Base-by-base conservation (phyloP, 2,329 filamentous ascomycete genomes). In the Trichothecium roseum region DNA sequence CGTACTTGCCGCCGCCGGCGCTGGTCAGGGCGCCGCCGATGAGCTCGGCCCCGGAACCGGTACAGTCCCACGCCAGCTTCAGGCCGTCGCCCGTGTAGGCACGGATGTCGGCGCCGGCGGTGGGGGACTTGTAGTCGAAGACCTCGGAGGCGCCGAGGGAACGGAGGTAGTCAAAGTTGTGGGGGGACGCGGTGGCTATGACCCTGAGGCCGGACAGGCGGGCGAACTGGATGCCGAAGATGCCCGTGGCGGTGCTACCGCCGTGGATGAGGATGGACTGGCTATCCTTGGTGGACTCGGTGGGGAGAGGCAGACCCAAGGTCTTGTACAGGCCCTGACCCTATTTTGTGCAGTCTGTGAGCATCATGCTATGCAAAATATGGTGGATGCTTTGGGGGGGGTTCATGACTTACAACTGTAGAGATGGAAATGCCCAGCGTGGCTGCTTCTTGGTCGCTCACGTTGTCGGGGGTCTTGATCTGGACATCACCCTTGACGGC, bases 181-280 rank as follows among this genome's bases (percentile, higher is more conserved):
- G 42, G 13, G 57, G 54, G 16, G 63, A 64, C 7, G 54, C 45
- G 1, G 62, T 65, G 1, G 63, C 46, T 12, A 62, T 47, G 8
- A 66, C 59, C 12, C 40, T 51, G 24, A 56, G 55, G 5, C 60
- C 63, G 6, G 59, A 60, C n/a, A 55, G 46, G 42, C 59, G 60
- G 37, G 61, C 61, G 41, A 48, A 61, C 45, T 66, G 63, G 42
- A 68, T 62, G 5, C 53, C 64, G 36, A 72, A 66, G 30, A 73
- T 67, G 49, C 66, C 68, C 0, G 72, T 73, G 2, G 70, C 72
- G 8, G 67, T 76, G 50, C 68, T 68, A 13, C 61, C 63, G 29
- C 63, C 66, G 36, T 68, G 65, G 40, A 66, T 63, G 16, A 68
- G 43, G 28, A 68, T 44, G 0, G 62, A 53, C 29, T 57, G 46